Conservation (phyloP, 2,329 filamentous ascomycete species). For the Lomentospora prolificans region DNA sequence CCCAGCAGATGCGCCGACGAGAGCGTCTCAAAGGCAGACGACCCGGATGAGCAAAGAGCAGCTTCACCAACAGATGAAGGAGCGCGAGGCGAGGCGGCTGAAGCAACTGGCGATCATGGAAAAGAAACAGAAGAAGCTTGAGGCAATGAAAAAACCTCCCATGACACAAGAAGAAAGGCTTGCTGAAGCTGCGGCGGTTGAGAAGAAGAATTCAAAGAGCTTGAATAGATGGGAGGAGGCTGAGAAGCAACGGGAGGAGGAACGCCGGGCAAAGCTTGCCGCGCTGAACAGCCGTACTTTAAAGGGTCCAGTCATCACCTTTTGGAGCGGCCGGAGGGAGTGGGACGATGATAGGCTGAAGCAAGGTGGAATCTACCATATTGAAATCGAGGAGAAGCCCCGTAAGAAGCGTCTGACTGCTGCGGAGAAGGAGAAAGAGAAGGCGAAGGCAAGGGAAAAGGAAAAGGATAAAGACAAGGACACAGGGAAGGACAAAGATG, state of each 20-base stretch:
- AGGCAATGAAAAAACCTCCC: conserved; percentile 65
- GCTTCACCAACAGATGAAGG: conserved; percentile 61
- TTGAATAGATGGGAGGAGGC: conserved; percentile 89
- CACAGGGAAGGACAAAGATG: not conserved
- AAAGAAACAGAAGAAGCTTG: conserved; percentile 58
- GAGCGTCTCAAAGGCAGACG: conserved; percentile 47
- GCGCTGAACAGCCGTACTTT: conserved; percentile 80
- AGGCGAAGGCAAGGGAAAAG: conserved; percentile 12
- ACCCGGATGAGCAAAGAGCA: conserved; percentile 51
- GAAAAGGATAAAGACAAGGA: not conserved
- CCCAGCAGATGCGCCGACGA: conserved; percentile 42
- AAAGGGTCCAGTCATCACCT: conserved; percentile 80
- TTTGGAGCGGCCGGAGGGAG: conserved; percentile 85
- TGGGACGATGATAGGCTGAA: conserved; percentile 67
- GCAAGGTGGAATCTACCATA: conserved; percentile 54
- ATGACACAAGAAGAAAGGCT: conserved; percentile 84
- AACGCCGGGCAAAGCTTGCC: conserved; percentile 71
- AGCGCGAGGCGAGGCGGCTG: conserved; percentile 59
- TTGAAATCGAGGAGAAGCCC: conserved; percentile 51
- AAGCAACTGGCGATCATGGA: conserved; percentile 62
- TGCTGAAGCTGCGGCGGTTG: conserved; percentile 70
- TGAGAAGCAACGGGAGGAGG: conserved; percentile 79
- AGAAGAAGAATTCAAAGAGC: conserved; percentile 81
- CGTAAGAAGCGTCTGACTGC: conserved; percentile 40
- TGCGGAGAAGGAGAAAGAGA: conserved; percentile 24